A percentile compares a stretch with the other conserved stretches of the same genome.
Evolutionary conservation across 2,329 filamentous ascomycete genomes (phyloP).

Genomic region (Chaetomiaceae sp.): DNA sequence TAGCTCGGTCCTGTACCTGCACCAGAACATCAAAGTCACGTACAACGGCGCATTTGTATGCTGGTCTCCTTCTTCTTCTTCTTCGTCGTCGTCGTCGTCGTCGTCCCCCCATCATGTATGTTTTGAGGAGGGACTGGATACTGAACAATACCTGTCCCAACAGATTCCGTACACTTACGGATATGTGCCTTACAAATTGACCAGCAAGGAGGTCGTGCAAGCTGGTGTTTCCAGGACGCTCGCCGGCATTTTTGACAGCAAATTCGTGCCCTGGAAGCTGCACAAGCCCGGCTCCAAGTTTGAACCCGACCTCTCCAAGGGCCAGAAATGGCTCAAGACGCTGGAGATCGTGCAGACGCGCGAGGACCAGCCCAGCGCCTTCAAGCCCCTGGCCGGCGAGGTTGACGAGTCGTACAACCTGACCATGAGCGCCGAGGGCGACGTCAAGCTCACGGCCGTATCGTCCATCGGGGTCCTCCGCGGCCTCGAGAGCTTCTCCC

Average conservation of each 20-base stretch:
- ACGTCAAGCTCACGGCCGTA: slow-evolving; percentile 58
- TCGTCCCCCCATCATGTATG: slow-evolving; percentile 26
- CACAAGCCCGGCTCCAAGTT: slow-evolving; percentile 59
- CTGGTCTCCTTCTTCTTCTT: slow-evolving; percentile 36
- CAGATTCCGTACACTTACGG: slow-evolving; percentile 48
- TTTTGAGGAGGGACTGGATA: slow-evolving; percentile 24
- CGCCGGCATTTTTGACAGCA: slow-evolving; percentile 60
- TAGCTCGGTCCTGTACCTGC: slow-evolving; percentile 50
- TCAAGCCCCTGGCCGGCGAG: slow-evolving; percentile 57
- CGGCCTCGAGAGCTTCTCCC: slow-evolving; percentile 71
- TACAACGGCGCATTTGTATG: slow-evolving; percentile 58
- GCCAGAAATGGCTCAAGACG: slow-evolving; percentile 50
- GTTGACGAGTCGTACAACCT: slow-evolving; percentile 76
- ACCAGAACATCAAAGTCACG: slow-evolving; percentile 47
- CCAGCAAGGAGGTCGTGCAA: slow-evolving; percentile 51
- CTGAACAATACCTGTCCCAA: slow-evolving; percentile 34
- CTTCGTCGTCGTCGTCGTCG: slow-evolving; percentile 34
- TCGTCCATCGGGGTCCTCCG: slow-evolving; percentile 66
- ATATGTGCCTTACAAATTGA: slow-evolving; percentile 41
- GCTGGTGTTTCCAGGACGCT: slow-evolving; percentile 57
- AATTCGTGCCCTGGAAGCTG: slow-evolving; percentile 76
- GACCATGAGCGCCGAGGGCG: slow-evolving; percentile 52
- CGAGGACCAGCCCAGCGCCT: slow-evolving; percentile 48
- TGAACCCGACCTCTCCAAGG: slow-evolving; percentile 52
- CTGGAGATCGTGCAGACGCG: slow-evolving; percentile 59